These are phyloP conservation scores for Neocallimastix lanati DNA, from an alignment of 192 early-diverging fungal species.

Conservation along the genomic window DNA sequence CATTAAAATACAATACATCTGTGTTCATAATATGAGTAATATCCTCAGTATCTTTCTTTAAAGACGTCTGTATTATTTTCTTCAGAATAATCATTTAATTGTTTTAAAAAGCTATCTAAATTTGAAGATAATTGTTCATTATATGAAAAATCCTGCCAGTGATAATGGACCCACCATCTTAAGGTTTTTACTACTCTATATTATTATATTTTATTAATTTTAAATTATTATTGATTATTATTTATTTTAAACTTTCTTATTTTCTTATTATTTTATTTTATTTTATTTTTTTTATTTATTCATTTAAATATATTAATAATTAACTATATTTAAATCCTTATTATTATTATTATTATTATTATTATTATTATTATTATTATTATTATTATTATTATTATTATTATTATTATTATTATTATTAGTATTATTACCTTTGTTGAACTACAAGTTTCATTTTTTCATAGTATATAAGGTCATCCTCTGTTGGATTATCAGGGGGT, in stretches of 20 bases:
- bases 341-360: too few species aligned
- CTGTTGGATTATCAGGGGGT: constrained; percentile 14
- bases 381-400: too few species aligned
- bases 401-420: too few species aligned
- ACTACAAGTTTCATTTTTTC: constrained; percentile 20
- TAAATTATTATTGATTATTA: too few species aligned
- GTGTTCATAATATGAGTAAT: background rate
- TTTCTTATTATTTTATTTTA: too few species aligned
- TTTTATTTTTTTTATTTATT: too few species aligned
- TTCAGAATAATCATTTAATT: constrained; percentile 5
- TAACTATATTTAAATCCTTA: too few species aligned
- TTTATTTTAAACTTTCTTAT: too few species aligned
- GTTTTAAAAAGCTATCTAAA: constrained; percentile 18
- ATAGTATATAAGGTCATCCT: constrained; percentile 24
- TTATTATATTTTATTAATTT: too few species aligned
- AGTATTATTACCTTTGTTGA: constrained; percentile 25
- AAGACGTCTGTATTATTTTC: too few species aligned
- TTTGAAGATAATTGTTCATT: constrained; percentile 15
- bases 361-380: too few species aligned
- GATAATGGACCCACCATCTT: constrained; percentile 25
- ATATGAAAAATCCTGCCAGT: constrained; percentile 39
- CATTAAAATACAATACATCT: background rate
- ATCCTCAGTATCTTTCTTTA: background rate
- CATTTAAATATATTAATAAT: too few species aligned
- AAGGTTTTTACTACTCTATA: constrained; percentile 19